Base-by-base conservation (phyloP, 2,329 filamentous ascomycete species). In the Pseudonectria buxi region DNA sequence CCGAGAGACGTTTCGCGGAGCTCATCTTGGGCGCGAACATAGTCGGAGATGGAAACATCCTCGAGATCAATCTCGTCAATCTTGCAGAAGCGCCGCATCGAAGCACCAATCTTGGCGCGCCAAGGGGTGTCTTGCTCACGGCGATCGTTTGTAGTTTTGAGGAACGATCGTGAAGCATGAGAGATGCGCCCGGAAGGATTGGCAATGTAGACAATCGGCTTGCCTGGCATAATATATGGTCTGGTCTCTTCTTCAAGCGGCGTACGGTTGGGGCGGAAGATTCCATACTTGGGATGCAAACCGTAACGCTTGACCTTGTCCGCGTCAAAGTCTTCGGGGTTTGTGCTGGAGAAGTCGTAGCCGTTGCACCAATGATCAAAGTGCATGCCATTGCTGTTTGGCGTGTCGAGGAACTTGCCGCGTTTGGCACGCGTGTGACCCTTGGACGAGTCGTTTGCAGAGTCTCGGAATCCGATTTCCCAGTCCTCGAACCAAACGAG, bases 391-490 rank as follows among this genome's bases (percentile, higher is more conserved):
- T 67, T 69, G 29, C 68, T 69, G 49, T 76, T 74, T 26, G 74
- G 72, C 18, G 63, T 68, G 43, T 70, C 64, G 30, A 75, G 60
- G 46, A 69, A 77, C 50, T 67, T 71, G 47, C 72, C 72, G 32
- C 74, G 64, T 41, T 70, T 69, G 11, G 65, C 65, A 44, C 65
- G 66, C 24, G 68, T 75, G 30, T 72, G 71, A 14, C 70, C 70
- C 37, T 72, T 70, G 40, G 64, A 64, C 22, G 68, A 66, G 45
- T 74, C 71, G 40, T 78, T 78, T 41, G 67, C 67, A 4, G 72
- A 74, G 47, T 78, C 75, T 14, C 71, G 67, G 53, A 76, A 78
- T 11, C 75, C 75, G 41, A 79, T 78, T 49, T 78, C 73, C 38
- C 68, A 61, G 7, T 69, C 58, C 26, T 71, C 63, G 37, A 67